phyloP scores from a whole-genome alignment of 2,329 filamentous ascomycete species.

The Colletotrichum acutatum region DNA sequence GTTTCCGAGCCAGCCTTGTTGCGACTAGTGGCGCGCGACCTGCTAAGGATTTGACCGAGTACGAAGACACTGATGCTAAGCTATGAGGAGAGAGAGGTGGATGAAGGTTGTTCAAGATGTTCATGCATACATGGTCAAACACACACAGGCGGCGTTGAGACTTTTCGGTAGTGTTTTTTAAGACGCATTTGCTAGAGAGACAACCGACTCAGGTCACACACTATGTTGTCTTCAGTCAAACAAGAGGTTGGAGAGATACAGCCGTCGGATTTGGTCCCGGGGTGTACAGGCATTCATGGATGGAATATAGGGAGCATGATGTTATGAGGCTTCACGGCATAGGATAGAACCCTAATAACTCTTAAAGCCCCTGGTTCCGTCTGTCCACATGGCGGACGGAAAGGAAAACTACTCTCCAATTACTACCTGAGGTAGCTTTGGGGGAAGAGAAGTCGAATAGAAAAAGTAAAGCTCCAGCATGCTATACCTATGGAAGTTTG shows the following conservation, averaged over 20 bases:
- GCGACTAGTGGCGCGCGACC: constrained; percentile 79
- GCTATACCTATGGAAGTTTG: not conserved
- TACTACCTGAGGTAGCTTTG: not conserved
- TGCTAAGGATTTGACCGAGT: constrained; percentile 81
- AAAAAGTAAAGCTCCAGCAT: not conserved
- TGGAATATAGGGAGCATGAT: constrained; percentile 13
- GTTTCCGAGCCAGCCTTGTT: constrained; percentile 81
- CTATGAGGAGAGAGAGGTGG: constrained; percentile 59
- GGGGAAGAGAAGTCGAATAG: not conserved
- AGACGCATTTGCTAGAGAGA: constrained; percentile 28
- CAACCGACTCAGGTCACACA: constrained; percentile 12
- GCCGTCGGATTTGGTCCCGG: constrained; percentile 1
- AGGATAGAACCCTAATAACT: constrained; percentile 12
- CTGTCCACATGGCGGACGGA: not conserved
- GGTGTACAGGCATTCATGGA: constrained; percentile 4
- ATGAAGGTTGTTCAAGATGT: not conserved
- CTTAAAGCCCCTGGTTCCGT: not conserved
- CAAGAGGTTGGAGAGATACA: not conserved
- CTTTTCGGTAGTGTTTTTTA: constrained; percentile 15
- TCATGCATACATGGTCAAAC: not conserved
- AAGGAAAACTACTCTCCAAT: not conserved
- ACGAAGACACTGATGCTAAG: constrained; percentile 87
- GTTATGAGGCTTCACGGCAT: constrained; percentile 28
- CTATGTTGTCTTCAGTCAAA: not conserved
- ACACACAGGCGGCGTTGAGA: constrained; percentile 20